Evolutionary conservation across 106 monocot species (phyloP), one percentile per base, ranked within the genome.

Genomic region (Platanthera zijinensis): DNA sequence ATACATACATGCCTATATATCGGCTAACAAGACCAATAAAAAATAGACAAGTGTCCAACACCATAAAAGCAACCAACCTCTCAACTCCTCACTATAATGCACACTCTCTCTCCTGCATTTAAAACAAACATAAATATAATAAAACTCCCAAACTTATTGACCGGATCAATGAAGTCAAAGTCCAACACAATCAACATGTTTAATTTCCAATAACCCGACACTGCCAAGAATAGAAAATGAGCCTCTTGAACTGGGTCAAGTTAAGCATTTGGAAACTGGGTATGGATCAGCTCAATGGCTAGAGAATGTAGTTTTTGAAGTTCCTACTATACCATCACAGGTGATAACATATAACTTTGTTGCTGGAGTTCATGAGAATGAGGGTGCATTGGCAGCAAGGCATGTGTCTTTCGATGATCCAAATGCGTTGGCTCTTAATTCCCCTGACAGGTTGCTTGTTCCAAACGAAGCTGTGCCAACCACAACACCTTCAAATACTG

Each of bases 361-460:
- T 74, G 80, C 53, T 82, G 78, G 7, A 39, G 49, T 48, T 50
- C 67, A 52, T 53, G 85, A 77, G 72, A 74, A 48, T 77, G 84
- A 59, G 48, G 64, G 17, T 21, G 73, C 68, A 47, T 32, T 49
- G 53, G 81, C 61, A 69, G 69, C 39, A 13, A 76, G 67, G 32
- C 83, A 82, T 18, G 50, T n/a, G 5, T 51, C 69, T 74, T 50
- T 71, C 61, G 77, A 74, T 75, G 84, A 64, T 57, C n/a, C 71
- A 48, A 75, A 84, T 53, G 52, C 15, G 13, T 47, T 63, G 18
- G 52, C 72, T 50, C 5, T 61, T 78, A 73, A 76, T 71, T 46
- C 12, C 32, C 59, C 13, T 71, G 75, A 80, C 28, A 74, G 13
- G 21, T 69, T 87, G 74, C 51, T 68, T 71, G 49, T 8, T 63